Evolutionary conservation across 768 basidiomycete species (phyloP).

Genomic region (Pleurotus giganteus): DNA sequence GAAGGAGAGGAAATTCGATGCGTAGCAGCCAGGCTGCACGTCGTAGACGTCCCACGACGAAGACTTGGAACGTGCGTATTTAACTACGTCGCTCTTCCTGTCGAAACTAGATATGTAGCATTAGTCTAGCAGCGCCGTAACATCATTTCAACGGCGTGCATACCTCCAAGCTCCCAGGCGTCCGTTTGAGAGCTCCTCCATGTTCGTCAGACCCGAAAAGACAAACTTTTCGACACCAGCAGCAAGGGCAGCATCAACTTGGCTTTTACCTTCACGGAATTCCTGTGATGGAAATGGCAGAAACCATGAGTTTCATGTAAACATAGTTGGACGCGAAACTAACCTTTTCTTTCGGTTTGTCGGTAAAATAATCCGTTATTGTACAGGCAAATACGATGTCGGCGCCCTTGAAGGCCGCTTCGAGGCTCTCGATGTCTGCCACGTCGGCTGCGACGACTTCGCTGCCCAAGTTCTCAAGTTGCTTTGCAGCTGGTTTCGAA

Average conservation of each 20-base stretch:
- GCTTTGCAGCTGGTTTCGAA: neutral
- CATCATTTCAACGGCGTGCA: neutral
- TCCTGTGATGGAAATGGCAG: neutral
- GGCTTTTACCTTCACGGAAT: neutral
- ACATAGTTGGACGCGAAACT: neutral
- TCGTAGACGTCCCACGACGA: neutral
- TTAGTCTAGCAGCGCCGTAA: neutral
- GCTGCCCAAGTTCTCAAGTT: neutral
- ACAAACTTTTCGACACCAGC: neutral
- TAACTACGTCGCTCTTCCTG: neutral
- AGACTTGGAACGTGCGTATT: neutral
- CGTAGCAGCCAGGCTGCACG: neutral
- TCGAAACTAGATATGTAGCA: neutral
- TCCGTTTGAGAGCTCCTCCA: neutral
- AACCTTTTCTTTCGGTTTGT: neutral
- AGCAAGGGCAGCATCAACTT: neutral
- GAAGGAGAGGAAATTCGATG: neutral
- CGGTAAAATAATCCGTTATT: neutral
- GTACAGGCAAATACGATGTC: neutral
- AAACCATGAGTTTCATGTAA: neutral
- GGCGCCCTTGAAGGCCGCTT: neutral
- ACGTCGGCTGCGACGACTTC: neutral
- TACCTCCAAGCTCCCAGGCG: neutral
- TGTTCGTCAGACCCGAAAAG: neutral
- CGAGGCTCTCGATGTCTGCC: neutral